Base-by-base conservation (phyloP, 805 yeast genomes). In the Candida koratica region DNA sequence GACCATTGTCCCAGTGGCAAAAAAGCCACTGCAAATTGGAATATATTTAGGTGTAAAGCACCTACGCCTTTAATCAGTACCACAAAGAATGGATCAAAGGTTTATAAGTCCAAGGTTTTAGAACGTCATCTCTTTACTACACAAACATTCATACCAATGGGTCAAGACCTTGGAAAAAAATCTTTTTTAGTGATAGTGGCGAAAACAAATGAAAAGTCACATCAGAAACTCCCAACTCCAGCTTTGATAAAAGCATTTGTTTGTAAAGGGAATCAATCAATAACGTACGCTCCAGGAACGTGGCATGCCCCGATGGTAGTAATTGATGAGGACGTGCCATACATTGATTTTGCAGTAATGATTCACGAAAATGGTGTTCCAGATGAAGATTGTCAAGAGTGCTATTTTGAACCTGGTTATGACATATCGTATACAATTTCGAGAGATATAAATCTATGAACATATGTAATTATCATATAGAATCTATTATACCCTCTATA, bases 261-360 rank as follows among this genome's bases (percentile, higher is more conserved):
- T 5, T 85, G 89, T 45, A 71, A 62, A 37, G 96, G 95, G 0
- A 81, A 84, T 54, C 96, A 88, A 52, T 84, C 95, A 0, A 87
- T 89, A 4, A 89, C 96, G 0, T 88, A 88, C 55, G 94, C 88
- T 0, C 75, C 73, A 9, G 86, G 83, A 1, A 75, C 81, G 4
- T 89, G 97, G 97, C 97, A 89, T 55, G 95, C 97, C 0, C 97
- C 97, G 3, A 89, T 89, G 97, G 81, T 90, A 15, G 90, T 86
- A 2, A 56, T 87, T 7, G 81, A 79, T 22, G 77, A 73, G 17
- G 62, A 64, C 4, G 61, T 81, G 10, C 54, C 60, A 0, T 55
- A 63, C 38, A 56, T 67, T 17, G 96, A 90, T 52, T 90, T 89
- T 61, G 89, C 86, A 2, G 97, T 90, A n/a, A 62, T 88, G 36